phyloP scores from a whole-genome alignment of 257 asterid genomes.

The Solanum lycopersicoides region DNA sequence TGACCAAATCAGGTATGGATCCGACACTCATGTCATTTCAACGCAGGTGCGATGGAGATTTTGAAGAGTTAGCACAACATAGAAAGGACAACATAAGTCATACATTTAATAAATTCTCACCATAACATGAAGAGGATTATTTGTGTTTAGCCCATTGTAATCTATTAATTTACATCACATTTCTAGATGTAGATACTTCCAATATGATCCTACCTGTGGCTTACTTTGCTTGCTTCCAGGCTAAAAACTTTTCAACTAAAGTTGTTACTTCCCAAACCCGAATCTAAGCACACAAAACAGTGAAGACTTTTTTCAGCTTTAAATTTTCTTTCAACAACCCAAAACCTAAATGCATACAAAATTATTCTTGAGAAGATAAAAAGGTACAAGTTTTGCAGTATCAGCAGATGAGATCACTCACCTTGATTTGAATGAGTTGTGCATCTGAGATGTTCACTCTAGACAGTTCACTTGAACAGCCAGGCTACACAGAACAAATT shows the following conservation, averaged over 20 bases:
- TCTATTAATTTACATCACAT: neutral
- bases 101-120: neutral
- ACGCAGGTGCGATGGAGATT: neutral
- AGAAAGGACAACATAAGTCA: neutral
- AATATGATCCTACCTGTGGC: neutral
- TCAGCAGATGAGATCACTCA: slow-evolving; percentile 8
- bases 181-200: neutral
- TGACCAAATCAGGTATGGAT: neutral
- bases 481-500: slow-evolving; percentile 49
- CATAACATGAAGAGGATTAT: neutral
- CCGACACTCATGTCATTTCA: neutral
- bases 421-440: slow-evolving; percentile 88
- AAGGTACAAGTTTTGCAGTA: neutral
- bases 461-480: slow-evolving; percentile 86
- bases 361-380: neutral
- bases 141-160: neutral
- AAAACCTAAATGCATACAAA: neutral
- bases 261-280: neutral
- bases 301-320: neutral
- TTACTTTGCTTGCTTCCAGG: neutral
- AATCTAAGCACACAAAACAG: neutral
- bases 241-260: neutral
- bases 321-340: neutral
- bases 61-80: neutral
- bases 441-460: slow-evolving; percentile 48